These are phyloP conservation scores for Dinochytrium kinnereticum DNA, from an alignment of 371 early-diverging fungal species.

Conservation along the genomic window DNA sequence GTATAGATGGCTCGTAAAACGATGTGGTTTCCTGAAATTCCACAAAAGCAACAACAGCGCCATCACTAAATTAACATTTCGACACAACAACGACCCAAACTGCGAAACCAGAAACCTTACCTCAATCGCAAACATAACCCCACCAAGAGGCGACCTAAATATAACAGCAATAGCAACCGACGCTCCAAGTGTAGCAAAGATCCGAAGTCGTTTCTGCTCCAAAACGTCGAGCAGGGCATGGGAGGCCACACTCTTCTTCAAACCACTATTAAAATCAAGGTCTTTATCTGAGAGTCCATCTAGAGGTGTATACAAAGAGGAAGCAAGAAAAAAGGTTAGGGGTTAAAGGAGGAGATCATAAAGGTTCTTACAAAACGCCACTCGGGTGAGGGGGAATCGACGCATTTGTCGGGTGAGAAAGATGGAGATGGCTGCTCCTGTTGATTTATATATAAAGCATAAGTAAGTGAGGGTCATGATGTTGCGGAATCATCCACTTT, in stretches of 20 bases:
- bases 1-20: slow-evolving; percentile 41
- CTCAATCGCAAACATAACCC: slow-evolving; percentile 48
- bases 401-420: slow-evolving; percentile 16
- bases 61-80: not conserved
- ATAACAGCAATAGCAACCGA: slow-evolving; percentile 44
- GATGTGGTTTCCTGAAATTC: slow-evolving; percentile 35
- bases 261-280: not conserved
- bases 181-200: slow-evolving; percentile 47
- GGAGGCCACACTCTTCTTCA: not conserved
- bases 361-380: slow-evolving; percentile 18
- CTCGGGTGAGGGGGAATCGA: slow-evolving; percentile 16
- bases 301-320: not conserved
- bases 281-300: slow-evolving; percentile 10
- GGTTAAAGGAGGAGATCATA: not conserved
- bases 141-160: slow-evolving; percentile 45
- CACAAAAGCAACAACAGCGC: no score
- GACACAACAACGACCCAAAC: not conserved
- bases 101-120: not conserved
- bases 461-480: no score
- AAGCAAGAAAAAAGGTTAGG: not conserved
- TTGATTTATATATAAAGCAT: not conserved
- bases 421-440: slow-evolving; percentile 30
- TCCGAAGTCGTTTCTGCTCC: slow-evolving; percentile 28
- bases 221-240: slow-evolving; percentile 34
- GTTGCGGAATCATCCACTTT: no score